A percentile compares a stretch with the other conserved stretches of the same genome.
These are phyloP conservation scores for Alternaria hordeiaustralica DNA, from an alignment of 2,329 filamentous ascomycete genomes.

Conservation along the genomic window DNA sequence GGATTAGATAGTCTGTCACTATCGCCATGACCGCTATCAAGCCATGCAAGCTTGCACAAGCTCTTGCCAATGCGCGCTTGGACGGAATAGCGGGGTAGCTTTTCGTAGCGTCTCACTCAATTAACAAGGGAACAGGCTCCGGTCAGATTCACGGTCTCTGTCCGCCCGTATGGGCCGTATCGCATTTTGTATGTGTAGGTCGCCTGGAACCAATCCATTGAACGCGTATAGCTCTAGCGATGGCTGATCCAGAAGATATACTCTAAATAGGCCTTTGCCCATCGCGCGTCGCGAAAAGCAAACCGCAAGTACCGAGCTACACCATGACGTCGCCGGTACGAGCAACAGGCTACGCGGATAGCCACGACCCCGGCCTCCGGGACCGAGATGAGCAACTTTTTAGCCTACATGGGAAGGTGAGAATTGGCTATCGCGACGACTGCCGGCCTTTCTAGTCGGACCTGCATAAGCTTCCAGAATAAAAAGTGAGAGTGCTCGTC, in stretches of 20 bases:
- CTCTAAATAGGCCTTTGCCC: too few relatives aligned
- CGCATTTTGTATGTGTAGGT: not conserved
- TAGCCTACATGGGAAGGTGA: conserved; percentile 13
- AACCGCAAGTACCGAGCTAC: not conserved
- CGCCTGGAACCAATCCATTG: not conserved
- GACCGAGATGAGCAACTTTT: conserved; percentile 1
- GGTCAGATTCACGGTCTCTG: not conserved
- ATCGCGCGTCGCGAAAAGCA: not conserved
- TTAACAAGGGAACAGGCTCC: not conserved
- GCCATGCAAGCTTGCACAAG: conserved; percentile 27
- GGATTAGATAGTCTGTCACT: conserved; percentile 12
- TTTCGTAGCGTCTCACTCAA: not conserved
- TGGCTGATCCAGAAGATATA: rapidly evolving
- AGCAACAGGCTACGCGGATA: conserved; percentile 2
- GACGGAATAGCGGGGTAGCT: conserved; percentile 1
- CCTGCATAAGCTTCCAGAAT: not conserved
- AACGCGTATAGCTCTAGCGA: not conserved
- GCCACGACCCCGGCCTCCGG: conserved; percentile 4
- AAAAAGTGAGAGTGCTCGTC: not conserved
- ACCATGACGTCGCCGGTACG: conserved; percentile 10
- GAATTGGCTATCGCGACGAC: conserved; percentile 1
- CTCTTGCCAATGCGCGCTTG: conserved; percentile 12
- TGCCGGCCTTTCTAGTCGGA: not conserved
- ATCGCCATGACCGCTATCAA: conserved; percentile 17
- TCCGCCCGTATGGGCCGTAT: not conserved